Conservation (phyloP, 2,329 filamentous ascomycete genomes). For the Ambrosiella xylebori region DNA sequence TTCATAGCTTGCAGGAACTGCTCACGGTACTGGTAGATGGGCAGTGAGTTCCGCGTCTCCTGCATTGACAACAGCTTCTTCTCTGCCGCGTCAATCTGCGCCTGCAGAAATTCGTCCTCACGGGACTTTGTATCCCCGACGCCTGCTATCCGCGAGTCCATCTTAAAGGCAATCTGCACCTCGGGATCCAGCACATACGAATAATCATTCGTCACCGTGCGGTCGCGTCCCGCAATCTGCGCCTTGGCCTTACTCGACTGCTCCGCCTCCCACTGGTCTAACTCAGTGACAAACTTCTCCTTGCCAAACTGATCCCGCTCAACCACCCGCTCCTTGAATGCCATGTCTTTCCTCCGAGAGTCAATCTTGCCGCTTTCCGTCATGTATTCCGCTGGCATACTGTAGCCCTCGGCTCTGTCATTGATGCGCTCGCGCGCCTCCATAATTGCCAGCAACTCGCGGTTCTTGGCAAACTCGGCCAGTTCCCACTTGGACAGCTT, state of each 20-base stretch:
- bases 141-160: constrained; percentile 55
- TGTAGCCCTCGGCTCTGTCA: constrained; percentile 81
- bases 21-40: constrained; percentile 76
- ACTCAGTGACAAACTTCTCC: constrained; percentile 79
- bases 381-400: constrained; percentile 87
- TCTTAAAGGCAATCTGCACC: constrained; percentile 70
- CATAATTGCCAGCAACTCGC: constrained; percentile 62
- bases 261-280: constrained; percentile 90
- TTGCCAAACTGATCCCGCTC: constrained; percentile 75
- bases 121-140: constrained; percentile 55
- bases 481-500: constrained; percentile 62
- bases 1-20: constrained; percentile 74
- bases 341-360: constrained; percentile 70
- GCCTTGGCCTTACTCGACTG: constrained; percentile 76
- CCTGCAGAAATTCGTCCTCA: constrained; percentile 62
- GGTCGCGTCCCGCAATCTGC: constrained; percentile 59
- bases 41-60: constrained; percentile 75
- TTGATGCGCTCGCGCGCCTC: constrained; percentile 78
- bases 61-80: constrained; percentile 77
- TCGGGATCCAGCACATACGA: constrained; percentile 85
- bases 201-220: constrained; percentile 54
- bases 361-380: constrained; percentile 86
- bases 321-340: constrained; percentile 77
- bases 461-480: constrained; percentile 75
- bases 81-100: constrained; percentile 76